phyloP scores from a whole-genome alignment of 495 filamentous ascomycete genomes.

The Aspergillus nidulans region DNA sequence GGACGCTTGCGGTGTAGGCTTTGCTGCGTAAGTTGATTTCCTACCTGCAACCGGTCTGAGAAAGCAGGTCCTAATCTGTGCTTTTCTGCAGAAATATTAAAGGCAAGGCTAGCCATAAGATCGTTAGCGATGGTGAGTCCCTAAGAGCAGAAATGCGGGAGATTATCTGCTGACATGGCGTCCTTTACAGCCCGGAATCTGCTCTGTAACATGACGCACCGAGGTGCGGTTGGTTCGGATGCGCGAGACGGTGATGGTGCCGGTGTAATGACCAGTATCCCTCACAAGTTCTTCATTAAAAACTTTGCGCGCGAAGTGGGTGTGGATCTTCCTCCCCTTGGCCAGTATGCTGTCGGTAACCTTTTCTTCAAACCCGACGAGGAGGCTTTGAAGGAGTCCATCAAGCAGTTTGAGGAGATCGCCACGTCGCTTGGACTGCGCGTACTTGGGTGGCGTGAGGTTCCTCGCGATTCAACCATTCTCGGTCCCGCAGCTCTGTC shows the following conservation, averaged over 20 bases:
- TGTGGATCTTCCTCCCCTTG: slow-evolving; percentile 77
- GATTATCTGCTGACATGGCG: neutral
- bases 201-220: slow-evolving; percentile 99
- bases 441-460: slow-evolving; percentile 94
- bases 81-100: slow-evolving; percentile 76
- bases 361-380: slow-evolving; percentile 97
- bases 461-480: slow-evolving; percentile 86
- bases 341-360: slow-evolving; percentile 97
- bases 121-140: slow-evolving; percentile 88
- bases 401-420: slow-evolving; percentile 84
- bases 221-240: slow-evolving; percentile 96
- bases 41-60: neutral
- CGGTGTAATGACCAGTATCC: slow-evolving; percentile 99
- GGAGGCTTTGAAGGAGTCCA: slow-evolving; percentile 82
- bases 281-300: slow-evolving; percentile 98
- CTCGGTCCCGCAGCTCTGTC: slow-evolving; percentile 91
- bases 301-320: slow-evolving; percentile 90
- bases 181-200: slow-evolving; percentile 70
- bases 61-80: slow-evolving; percentile 8
- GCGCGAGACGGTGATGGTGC: slow-evolving; percentile 96
- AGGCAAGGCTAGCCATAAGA: slow-evolving; percentile 96
- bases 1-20: slow-evolving; percentile 99
- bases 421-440: slow-evolving; percentile 82
- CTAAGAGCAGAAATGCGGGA: neutral
- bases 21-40: slow-evolving; percentile 77